Conservation (phyloP, 176 grass and related monocot genomes). For the Calamus simplicifolius region DNA sequence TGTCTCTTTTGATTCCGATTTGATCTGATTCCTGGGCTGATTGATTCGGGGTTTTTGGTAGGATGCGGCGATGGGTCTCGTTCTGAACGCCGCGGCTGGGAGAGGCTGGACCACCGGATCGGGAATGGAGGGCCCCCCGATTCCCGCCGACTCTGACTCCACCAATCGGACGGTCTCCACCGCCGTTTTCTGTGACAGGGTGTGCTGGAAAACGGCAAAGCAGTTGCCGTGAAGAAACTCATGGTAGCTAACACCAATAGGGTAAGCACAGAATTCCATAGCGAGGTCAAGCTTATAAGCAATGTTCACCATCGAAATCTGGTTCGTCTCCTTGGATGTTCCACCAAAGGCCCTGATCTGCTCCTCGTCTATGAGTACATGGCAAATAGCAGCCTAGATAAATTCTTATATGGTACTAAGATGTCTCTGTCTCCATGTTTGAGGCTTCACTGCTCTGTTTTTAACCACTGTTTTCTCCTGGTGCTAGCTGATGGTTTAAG, state of each 20-base stretch:
- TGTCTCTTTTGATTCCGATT: too few species aligned
- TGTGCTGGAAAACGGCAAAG: conserved; percentile 70
- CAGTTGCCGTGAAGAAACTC: conserved; percentile 66
- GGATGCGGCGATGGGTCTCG: too few species aligned
- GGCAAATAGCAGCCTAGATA: conserved; percentile 78
- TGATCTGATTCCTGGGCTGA: too few species aligned
- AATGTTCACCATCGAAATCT: conserved; percentile 79
- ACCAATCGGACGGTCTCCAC: conserved; percentile 38
- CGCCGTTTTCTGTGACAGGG: conserved; percentile 47
- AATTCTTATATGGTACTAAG: conserved; percentile 55
- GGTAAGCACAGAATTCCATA: conserved; percentile 52
- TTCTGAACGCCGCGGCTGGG: too few species aligned
- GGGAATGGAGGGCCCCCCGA: too few species aligned
- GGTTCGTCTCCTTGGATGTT: conserved; percentile 70
- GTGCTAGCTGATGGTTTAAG: too few species aligned
- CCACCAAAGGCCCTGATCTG: conserved; percentile 52
- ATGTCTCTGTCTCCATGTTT: too few species aligned
- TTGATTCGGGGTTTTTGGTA: too few species aligned
- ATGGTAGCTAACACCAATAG: conserved; percentile 39
- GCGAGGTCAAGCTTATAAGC: conserved; percentile 82
- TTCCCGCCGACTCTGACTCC: too few species aligned
- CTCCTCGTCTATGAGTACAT: conserved; percentile 17
- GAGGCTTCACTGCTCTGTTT: too few species aligned
- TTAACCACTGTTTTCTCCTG: too few species aligned
- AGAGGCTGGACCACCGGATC: too few species aligned